Base-by-base conservation (phyloP, 2,329 filamentous ascomycete species). In the Colletotrichum sp. region DNA sequence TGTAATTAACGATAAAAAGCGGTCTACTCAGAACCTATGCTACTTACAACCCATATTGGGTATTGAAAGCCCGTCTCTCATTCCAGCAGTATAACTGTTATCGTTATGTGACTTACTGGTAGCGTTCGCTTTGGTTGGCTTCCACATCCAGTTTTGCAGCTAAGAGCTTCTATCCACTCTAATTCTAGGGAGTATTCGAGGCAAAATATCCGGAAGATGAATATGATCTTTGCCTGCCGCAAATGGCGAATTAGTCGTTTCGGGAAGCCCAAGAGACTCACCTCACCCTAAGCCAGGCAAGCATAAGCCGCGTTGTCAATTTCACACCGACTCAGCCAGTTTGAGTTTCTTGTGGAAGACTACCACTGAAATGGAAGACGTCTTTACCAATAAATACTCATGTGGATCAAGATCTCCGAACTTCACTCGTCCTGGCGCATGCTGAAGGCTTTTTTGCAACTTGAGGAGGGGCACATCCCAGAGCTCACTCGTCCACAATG, bases 291-390 rank as follows among this genome's bases (percentile, higher is more conserved):
- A 43, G 39, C 9, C 18, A n/a, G 39, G 18, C 9, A 43, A 43
- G 39, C 0, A 43, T 5, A 43, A 10, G 18, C 18, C 39, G 18
- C 2, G 10, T 43, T 0, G 39, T n/a, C 8, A 43, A 12, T 2
- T 4, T n/a, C 3, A 43, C 3, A 12, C 2, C 0, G 9, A 4
- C 15, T 12, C 18, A 43, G 36, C 6, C 1, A 43, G 0, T 10
- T 6, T 12, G 1, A 12, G 10, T 43, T 10, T n/a, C 39, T 43
- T 12, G 18, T 43, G 9, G 18, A n/a, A 48, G 9, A 12, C 18
- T 12, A n/a, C 9, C 18, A n/a, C 1, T 48, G 1, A 10, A 2
- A 6, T 2, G 18, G 18, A 48, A n/a, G 9, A 10, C 0, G 18
- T 48, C 18, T 48, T 48, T n/a, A 6, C 5, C 1, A 48, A 48